Evolutionary conservation across 345 rosid genomes (phyloP), one percentile per base, ranked within the genome.

Genomic region (Viola odorata): DNA sequence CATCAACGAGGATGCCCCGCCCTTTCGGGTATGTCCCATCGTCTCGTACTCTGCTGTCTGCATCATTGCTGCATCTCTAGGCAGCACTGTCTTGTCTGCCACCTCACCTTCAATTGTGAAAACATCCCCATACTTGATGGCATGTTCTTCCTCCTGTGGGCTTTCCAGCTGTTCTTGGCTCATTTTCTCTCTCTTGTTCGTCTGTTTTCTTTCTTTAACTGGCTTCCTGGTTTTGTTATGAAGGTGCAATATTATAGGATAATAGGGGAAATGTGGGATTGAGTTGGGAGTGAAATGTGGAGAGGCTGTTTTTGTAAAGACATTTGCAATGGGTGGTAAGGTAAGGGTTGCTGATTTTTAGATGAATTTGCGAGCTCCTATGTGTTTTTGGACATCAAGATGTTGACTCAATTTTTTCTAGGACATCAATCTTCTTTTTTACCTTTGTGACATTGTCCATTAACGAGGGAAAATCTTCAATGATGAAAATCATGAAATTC

Each of bases 51-150:
- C 76, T 4, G 77, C 75, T 5, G 58, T 64, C 41, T 78, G 79
- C 75, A 71, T 73, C 73, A 66, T 57, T 39, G 77, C 68, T 8
- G 81, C 83, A 12, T 76, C 79, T 37, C 69, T 68, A 0, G 76
- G 75, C 3, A 64, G 70, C 57, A 69, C 68, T 14, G 76, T 58
- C 66, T 69, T 47, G 45, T 60, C 54, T 0, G 73, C 75, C 3
- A 74, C 73, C 60, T 77, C 73, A 0, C 68, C 75, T 3, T 58
- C 41, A 5, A 77, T 70, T 1, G 60, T n/a, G 60, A 82, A 77
- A 42, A 73, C 38, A 53, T 77, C 77, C 0, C 76, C 78, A 12
- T 68, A 60, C 49, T 63, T 77, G 60, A 79, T 66, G 7, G 77
- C 53, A 2, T 23, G 32, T 23, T 23, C 32, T 23, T 23, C 32